Conservation (phyloP, 2,329 filamentous ascomycete genomes). For the Botrytis squamosa region DNA sequence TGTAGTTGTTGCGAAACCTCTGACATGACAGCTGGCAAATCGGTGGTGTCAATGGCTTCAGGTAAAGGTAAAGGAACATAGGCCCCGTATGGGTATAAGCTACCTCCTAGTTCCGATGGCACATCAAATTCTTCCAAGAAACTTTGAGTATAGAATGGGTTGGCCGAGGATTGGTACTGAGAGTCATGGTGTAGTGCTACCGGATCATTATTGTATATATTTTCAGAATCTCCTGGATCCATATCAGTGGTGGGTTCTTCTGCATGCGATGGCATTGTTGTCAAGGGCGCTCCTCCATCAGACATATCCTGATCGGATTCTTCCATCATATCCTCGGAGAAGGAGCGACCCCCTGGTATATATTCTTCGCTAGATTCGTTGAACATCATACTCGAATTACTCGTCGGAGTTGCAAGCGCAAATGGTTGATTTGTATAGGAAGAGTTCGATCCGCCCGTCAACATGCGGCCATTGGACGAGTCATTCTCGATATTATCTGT, state of each 20-base stretch:
- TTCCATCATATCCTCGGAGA: constrained; percentile 17
- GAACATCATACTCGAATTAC: constrained; percentile 26
- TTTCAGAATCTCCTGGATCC: constrained; percentile 33
- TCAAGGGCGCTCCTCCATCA: constrained; percentile 33
- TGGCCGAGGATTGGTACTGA: background rate
- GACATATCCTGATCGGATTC: constrained; percentile 38
- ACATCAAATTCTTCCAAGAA: background rate
- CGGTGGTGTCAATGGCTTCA: constrained; percentile 15
- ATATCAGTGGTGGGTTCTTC: constrained; percentile 30
- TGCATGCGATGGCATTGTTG: constrained; percentile 29
- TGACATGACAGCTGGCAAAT: constrained; percentile 34
- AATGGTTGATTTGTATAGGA: constrained; percentile 3
- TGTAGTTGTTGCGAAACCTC: constrained; percentile 37
- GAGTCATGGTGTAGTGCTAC: constrained; percentile 19
- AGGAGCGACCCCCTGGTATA: constrained; percentile 23
- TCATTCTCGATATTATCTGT: constrained; percentile 23
- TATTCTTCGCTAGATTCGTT: constrained; percentile 23
- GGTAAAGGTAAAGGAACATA: background rate
- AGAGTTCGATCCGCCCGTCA: constrained; percentile 8
- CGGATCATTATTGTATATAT: constrained; percentile 32
- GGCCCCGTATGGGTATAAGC: background rate
- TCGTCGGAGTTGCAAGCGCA: constrained; percentile 25
- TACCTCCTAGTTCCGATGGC: background rate
- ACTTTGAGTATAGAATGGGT: background rate
- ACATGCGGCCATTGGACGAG: constrained; percentile 24